Base-by-base conservation (phyloP, 192 early-diverging fungal species). In the Umbelopsis sp. region DNA sequence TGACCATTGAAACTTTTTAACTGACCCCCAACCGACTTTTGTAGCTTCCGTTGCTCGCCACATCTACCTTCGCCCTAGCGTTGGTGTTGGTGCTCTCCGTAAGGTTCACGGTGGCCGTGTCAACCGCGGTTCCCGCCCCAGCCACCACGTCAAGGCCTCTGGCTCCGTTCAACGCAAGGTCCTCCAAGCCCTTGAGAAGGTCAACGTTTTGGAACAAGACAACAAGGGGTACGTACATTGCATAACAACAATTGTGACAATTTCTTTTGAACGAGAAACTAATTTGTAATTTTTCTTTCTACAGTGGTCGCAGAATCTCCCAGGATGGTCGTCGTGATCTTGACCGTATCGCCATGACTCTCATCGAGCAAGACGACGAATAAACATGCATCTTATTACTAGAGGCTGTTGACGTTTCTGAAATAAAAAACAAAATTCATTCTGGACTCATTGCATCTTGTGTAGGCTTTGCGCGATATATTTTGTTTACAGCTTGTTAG, bases 131-230 rank as follows among this genome's bases (percentile, higher is more conserved):
- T 85, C 83, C 79, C 91, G 95, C 72, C 98, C 98, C 74, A 93
- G 93, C 87, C 92, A 97, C 88, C 89, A 91, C 86, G 82, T 83
- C 67, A 82, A 88, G 48, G 88, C 91, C 69, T 95, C 94, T 64
- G 97, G 97, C 71, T 94, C 93, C 80, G 86, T 97, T 64, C 87
- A 89, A 76, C 91, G 98, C 82, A 98, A 98, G 91, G 91, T 94
- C 68, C 84, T 99, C 75, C 98, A 99, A 89, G 91, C 93, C 69
- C 88, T 99, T 71, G 98, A 98, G 91, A 97, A 98, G 93, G 92
- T 99, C 80, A 94, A 92, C 84, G 91, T 99, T 66, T 83, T 98
- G 66, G 93, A 98, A 87, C 87, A 93, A 87, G 94, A 95, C 84
- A 79, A 87, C 76, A 87, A 91, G 84, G 91, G 91, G 87, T 89